A percentile compares a stretch with the other conserved stretches of the same genome.
Conservation (phyloP, 768 basidiomycete genomes). For the Tylopilus rubrobrunneus region DNA sequence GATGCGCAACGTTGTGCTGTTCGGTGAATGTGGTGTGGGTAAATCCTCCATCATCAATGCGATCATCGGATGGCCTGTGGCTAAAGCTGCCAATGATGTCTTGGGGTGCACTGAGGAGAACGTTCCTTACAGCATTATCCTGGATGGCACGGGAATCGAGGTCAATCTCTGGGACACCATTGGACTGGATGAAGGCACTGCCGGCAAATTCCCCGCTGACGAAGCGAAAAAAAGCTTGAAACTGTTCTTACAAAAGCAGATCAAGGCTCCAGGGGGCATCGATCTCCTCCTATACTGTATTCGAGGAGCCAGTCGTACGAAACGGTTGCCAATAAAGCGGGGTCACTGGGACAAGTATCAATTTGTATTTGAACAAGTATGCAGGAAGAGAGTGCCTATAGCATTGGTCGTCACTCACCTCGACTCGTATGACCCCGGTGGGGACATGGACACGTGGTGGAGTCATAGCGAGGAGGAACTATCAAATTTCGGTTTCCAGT, state of each 20-base stretch:
- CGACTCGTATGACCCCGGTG: conserved; percentile 22
- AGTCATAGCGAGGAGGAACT: conserved; percentile 24
- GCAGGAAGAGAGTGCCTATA: conserved; percentile 23
- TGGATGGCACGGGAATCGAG: conserved; percentile 10
- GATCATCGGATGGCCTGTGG: conserved; percentile 24
- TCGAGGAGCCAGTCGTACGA: conserved; percentile 19
- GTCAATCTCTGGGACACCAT: conserved; percentile 34
- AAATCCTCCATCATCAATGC: conserved; percentile 42
- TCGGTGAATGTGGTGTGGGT: conserved; percentile 31
- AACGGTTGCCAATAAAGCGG: conserved; percentile 11
- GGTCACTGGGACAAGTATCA: conserved; percentile 19
- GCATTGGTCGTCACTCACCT: conserved; percentile 27
- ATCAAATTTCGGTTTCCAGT: conserved; percentile 27
- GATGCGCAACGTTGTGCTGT: conserved; percentile 34
- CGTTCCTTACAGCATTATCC: conserved; percentile 11
- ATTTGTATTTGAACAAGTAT: conserved; percentile 23
- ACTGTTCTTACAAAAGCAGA: conserved; percentile 26
- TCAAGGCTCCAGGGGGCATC: conserved; percentile 16
- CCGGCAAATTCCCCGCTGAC: conserved; percentile 13
- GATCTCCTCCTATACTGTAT: conserved; percentile 28
- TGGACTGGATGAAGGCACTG: conserved; percentile 31
- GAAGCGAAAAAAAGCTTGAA: conserved; percentile 18
- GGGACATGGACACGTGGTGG: conserved; percentile 37
- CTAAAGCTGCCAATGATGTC: conserved; percentile 27
- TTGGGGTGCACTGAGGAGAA: conserved; percentile 28